phyloP scores from a whole-genome alignment of 1,139 yeast species.

The Candida smagusa region DNA sequence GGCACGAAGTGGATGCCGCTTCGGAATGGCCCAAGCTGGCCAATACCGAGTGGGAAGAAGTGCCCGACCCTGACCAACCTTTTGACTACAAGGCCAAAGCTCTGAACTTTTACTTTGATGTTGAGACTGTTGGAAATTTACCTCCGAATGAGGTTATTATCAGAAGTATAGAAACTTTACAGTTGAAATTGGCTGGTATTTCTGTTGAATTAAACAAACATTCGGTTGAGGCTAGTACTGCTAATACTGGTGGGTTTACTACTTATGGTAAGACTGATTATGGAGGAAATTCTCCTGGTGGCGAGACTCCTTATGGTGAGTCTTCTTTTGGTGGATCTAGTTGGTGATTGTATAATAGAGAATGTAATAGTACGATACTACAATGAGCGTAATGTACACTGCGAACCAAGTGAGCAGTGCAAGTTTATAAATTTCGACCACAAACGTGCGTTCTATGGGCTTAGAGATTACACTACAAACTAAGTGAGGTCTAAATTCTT shows the following conservation, averaged over 20 bases:
- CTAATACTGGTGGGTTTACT: conserved; percentile 42
- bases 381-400: background rate
- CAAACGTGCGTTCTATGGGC: no score
- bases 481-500: no score
- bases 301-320: conserved; percentile 39
- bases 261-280: conserved; percentile 47
- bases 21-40: conserved; percentile 90
- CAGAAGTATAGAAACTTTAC: conserved; percentile 79
- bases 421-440: no score
- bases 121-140: conserved; percentile 89
- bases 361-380: background rate
- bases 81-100: conserved; percentile 88
- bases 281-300: conserved; percentile 37
- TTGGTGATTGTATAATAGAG: conserved; percentile 5
- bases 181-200: conserved; percentile 86
- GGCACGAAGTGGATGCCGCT: conserved; percentile 90
- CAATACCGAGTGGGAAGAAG: conserved; percentile 95
- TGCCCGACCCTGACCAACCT: conserved; percentile 82
- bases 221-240: conserved; percentile 47
- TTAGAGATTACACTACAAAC: no score
- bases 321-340: conserved; percentile 44
- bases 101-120: conserved; percentile 74
- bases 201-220: conserved; percentile 75
- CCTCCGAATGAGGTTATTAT: conserved; percentile 86
- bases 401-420: background rate